phyloP scores from a whole-genome alignment of 768 basidiomycete genomes.

The Leccinum olivaceopallidum region DNA sequence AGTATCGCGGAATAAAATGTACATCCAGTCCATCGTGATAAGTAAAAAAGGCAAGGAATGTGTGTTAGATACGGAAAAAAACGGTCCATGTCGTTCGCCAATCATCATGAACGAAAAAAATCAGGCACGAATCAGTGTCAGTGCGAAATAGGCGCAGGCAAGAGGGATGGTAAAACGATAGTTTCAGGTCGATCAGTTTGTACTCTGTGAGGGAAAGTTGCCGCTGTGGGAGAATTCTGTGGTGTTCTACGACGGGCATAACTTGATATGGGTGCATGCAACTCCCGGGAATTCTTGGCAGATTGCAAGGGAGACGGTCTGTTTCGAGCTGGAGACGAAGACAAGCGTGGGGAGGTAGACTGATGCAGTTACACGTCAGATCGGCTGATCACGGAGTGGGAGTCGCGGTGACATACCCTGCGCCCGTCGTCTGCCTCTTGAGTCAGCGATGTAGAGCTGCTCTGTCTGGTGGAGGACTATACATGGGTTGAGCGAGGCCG shows the following conservation, averaged over 20 bases:
- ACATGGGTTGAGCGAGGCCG: neutral
- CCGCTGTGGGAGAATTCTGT: slow-evolving; percentile 67
- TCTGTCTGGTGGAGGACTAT: slow-evolving; percentile 45
- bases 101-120: neutral
- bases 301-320: slow-evolving; percentile 47
- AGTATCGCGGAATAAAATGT: slow-evolving; percentile 17
- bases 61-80: slow-evolving; percentile 3
- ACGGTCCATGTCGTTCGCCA: neutral
- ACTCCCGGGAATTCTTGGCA: slow-evolving; percentile 51
- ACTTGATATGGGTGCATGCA: slow-evolving; percentile 71
- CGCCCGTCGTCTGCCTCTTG: slow-evolving; percentile 29
- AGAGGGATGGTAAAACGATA: slow-evolving; percentile 58
- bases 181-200: slow-evolving; percentile 33
- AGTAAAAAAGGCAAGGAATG: slow-evolving; percentile 17
- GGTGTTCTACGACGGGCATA: slow-evolving; percentile 82
- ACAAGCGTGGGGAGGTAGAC: slow-evolving; percentile 37
- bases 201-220: slow-evolving; percentile 51
- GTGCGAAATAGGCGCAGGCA: slow-evolving; percentile 34
- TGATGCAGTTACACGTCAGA: slow-evolving; percentile 26
- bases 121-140: slow-evolving; percentile 10
- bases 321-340: slow-evolving; percentile 44
- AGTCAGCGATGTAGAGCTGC: slow-evolving; percentile 44
- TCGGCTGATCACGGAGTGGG: slow-evolving; percentile 33
- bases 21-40: slow-evolving; percentile 20
- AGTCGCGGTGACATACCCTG: slow-evolving; percentile 37